phyloP scores from a whole-genome alignment of 345 rosid species.

The rapeseed (Brassica napus) region Da-Ae NC_063445.1:53436501-53437000 shows the following conservation, averaged over 20 bases:
- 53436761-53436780: slow-evolving; percentile 24
- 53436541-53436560: slow-evolving; percentile 85
- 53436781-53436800: slow-evolving; percentile 23
- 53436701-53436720: slow-evolving; percentile 85
- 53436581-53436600: slow-evolving; percentile 61
- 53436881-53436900: slow-evolving; percentile 31
- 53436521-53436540: slow-evolving; percentile 83
- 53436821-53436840: slow-evolving; percentile 34
- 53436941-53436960: slow-evolving; percentile 26
- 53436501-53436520: slow-evolving; percentile 52
- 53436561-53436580: slow-evolving; percentile 80
- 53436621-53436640: slow-evolving; percentile 78
- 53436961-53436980: slow-evolving; percentile 28
- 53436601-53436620: slow-evolving; percentile 42
- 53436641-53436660: slow-evolving; percentile 84
- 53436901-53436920: slow-evolving; percentile 35
- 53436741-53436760: slow-evolving; percentile 35
- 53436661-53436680: slow-evolving; percentile 78
- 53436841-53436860: slow-evolving; percentile 14
- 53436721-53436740: slow-evolving; percentile 71
- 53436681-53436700: slow-evolving; percentile 87
- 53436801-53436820: slow-evolving; percentile 31
- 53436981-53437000: background rate
- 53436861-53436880: slow-evolving; percentile 16
- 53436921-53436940: slow-evolving; percentile 42